Evolutionary conservation across 257 asterid genomes (phyloP).

Genomic region (Solanum verrucosum): DNA sequence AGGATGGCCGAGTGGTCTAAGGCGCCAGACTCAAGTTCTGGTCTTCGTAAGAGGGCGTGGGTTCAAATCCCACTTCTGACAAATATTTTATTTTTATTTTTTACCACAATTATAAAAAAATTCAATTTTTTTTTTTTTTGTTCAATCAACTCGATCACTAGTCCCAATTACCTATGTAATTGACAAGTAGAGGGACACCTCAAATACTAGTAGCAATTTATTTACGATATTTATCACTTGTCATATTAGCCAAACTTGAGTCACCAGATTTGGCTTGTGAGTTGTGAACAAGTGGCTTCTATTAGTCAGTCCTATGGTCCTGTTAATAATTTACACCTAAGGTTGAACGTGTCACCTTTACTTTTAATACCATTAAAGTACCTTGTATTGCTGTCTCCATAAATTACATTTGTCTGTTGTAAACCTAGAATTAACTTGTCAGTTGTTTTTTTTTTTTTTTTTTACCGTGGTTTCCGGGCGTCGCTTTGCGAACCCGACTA

Average conservation of each 20-base stretch:
- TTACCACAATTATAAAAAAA: too few species aligned
- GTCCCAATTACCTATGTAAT: neutral
- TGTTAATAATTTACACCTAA: neutral
- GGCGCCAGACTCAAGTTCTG: slow-evolving; percentile 98
- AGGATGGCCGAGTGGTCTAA: slow-evolving; percentile 97
- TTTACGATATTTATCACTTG: neutral
- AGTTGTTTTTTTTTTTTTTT: too few species aligned
- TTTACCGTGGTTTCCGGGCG: too few species aligned
- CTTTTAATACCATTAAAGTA: neutral
- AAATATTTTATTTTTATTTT: too few species aligned
- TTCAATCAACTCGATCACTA: too few species aligned
- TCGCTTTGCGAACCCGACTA: too few species aligned
- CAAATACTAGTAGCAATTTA: neutral
- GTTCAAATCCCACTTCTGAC: slow-evolving; percentile 77
- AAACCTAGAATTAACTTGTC: neutral
- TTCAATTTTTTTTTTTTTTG: too few species aligned
- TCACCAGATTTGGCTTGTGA: neutral
- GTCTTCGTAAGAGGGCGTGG: slow-evolving; percentile 78
- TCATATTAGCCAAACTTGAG: neutral
- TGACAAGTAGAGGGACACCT: neutral
- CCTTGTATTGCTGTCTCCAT: neutral
- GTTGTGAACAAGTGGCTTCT: neutral
- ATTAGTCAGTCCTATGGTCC: neutral
- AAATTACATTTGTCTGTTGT: neutral
- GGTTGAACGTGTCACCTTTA: neutral